These are phyloP conservation scores for Sphaerulina musiva DNA, from an alignment of 2,329 filamentous ascomycete genomes.

Conservation along the genomic window DNA sequence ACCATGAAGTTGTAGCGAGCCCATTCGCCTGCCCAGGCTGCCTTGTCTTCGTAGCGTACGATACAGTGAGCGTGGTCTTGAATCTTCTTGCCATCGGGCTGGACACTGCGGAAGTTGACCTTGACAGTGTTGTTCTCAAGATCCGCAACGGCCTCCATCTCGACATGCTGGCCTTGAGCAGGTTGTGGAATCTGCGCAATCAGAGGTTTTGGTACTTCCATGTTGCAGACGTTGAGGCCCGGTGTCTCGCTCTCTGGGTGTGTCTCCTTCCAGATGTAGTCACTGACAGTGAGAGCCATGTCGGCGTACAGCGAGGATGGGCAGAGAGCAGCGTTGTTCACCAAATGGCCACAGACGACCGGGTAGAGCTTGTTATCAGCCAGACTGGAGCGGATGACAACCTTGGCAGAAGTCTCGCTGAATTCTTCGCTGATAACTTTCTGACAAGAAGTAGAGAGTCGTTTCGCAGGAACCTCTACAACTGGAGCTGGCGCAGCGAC, in stretches of 20 bases:
- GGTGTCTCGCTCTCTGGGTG: constrained; percentile 51
- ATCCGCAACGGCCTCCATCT: constrained; percentile 55
- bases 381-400: constrained; percentile 62
- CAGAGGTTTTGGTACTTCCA: constrained; percentile 65
- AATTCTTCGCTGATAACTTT: constrained; percentile 57
- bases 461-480: constrained; percentile 46
- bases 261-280: constrained; percentile 61
- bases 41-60: constrained; percentile 55
- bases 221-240: constrained; percentile 58
- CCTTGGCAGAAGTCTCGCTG: constrained; percentile 51
- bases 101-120: constrained; percentile 52
- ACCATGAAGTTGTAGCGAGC: constrained; percentile 57
- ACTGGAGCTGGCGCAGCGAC: constrained; percentile 33
- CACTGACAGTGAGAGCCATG: constrained; percentile 58
- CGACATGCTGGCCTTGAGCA: constrained; percentile 52
- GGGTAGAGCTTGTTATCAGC: constrained; percentile 57
- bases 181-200: constrained; percentile 51
- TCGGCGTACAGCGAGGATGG: constrained; percentile 60
- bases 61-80: constrained; percentile 57
- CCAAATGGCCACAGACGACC: constrained; percentile 58
- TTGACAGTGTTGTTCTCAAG: constrained; percentile 50
- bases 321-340: constrained; percentile 61
- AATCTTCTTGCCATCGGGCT: constrained; percentile 53
- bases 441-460: constrained; percentile 59
- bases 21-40: constrained; percentile 59